Conservation (phyloP, 176 grass and related monocot genomes). For the Triticum dicoccoides region DNA sequence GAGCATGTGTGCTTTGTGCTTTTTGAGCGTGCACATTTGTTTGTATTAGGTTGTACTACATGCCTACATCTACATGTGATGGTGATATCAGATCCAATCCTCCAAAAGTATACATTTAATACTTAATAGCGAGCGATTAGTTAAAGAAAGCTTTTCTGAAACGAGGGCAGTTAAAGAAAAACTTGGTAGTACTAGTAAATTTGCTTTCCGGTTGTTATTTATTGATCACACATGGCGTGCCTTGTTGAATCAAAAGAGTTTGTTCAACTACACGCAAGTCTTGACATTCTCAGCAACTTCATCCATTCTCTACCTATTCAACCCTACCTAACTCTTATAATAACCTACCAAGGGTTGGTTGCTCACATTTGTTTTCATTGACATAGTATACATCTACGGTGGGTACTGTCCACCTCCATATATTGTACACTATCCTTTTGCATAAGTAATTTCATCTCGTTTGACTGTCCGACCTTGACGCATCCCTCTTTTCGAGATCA, state of each 20-base stretch:
- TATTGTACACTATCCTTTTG: too few relatives aligned
- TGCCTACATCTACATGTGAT: background rate
- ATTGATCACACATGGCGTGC: background rate
- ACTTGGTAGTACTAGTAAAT: background rate
- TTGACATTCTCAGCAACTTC: background rate
- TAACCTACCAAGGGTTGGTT: background rate
- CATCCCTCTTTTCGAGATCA: too few relatives aligned
- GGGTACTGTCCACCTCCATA: background rate
- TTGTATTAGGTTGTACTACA: background rate
- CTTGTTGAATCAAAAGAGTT: background rate
- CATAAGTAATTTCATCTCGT: background rate
- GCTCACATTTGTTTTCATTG: background rate
- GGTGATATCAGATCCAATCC: background rate
- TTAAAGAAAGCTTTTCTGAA: background rate
- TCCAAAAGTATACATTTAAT: conserved; percentile 3
- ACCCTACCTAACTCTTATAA: background rate
- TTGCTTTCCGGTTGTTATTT: background rate
- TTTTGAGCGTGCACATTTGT: too few relatives aligned
- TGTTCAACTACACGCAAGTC: background rate
- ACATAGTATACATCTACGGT: background rate
- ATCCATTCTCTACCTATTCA: background rate
- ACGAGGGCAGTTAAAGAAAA: background rate
- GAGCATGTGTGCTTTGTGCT: too few relatives aligned
- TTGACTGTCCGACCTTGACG: background rate
- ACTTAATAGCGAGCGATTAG: background rate